Percentiles rank a stretch among this genome's conserved stretches.
phyloP scores from a whole-genome alignment of 768 basidiomycete species.

The Tylopilus intermedius region DNA sequence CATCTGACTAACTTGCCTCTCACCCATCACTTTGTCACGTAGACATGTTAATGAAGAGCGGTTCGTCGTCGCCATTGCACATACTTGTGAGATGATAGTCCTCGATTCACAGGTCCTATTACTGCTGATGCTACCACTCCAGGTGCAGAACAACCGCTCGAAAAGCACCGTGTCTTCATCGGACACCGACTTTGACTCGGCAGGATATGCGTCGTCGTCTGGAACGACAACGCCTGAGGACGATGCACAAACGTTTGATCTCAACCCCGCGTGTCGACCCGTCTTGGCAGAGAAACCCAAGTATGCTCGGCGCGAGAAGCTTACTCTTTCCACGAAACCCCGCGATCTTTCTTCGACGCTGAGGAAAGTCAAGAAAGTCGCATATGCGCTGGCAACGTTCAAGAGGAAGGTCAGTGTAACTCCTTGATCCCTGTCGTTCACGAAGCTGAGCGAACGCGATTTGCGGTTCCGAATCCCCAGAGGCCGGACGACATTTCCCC shows the following conservation, averaged over 20 bases:
- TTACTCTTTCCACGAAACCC: constrained; percentile 7
- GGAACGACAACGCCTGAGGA: constrained; percentile 32
- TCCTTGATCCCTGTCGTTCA: background rate
- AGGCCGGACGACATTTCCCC: constrained; percentile 23
- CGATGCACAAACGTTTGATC: constrained; percentile 21
- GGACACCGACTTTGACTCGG: constrained; percentile 22
- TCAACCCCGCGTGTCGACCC: constrained; percentile 9
- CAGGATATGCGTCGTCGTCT: constrained; percentile 25
- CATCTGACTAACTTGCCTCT: background rate
- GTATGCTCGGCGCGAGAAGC: constrained; percentile 1
- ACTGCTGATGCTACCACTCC: background rate
- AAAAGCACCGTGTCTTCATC: constrained; percentile 12
- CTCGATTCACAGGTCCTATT: background rate
- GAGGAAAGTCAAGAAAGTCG: constrained; percentile 22
- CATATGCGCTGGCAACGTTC: constrained; percentile 17
- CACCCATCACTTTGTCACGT: background rate
- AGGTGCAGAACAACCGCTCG: constrained; percentile 5
- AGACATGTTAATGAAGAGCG: background rate
- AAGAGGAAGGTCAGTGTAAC: constrained; percentile 22
- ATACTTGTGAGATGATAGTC: background rate
- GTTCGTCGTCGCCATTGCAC: background rate
- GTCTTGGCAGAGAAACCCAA: constrained; percentile 7
- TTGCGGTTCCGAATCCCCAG: constrained; percentile 1
- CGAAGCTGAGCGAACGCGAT: background rate
- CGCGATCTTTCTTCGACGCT: constrained; percentile 16